Percentiles rank a stretch among this genome's conserved stretches.
phyloP scores from a whole-genome alignment of 352 stramenopile species.

The Albugo laibachii region DNA sequence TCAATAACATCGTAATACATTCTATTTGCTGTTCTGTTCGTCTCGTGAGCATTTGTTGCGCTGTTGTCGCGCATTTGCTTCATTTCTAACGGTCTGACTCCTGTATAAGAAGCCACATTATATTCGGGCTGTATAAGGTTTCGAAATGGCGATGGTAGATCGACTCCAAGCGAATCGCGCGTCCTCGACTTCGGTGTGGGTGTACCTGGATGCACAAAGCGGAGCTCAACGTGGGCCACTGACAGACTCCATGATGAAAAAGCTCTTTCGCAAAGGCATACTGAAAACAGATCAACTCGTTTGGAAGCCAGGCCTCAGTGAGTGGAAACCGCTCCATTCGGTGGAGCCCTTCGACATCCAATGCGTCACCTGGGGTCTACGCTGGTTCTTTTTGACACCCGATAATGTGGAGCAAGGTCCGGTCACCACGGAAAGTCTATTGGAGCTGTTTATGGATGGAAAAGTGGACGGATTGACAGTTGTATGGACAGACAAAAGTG shows the following conservation, averaged over 20 bases:
- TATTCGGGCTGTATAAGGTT: too few relatives aligned
- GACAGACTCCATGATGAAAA: constrained; percentile 30
- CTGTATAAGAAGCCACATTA: too few relatives aligned
- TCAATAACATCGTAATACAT: too few relatives aligned
- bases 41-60: too few relatives aligned
- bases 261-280: constrained; percentile 36
- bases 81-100: too few relatives aligned
- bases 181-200: constrained; percentile 11
- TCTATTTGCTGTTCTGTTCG: too few relatives aligned
- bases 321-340: constrained; percentile 26
- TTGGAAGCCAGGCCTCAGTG: constrained; percentile 38
- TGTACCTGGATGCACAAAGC: constrained; percentile 47
- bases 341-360: constrained; percentile 29
- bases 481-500: constrained; percentile 36
- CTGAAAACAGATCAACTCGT: constrained; percentile 39
- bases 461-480: constrained; percentile 53
- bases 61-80: too few relatives aligned
- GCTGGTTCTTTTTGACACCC: constrained; percentile 46
- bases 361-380: constrained; percentile 26
- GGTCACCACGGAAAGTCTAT: constrained; percentile 27
- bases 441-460: constrained; percentile 36
- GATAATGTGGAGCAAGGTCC: constrained; percentile 15
- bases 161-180: too few relatives aligned
- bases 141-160: too few relatives aligned
- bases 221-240: constrained; percentile 53